Base-by-base conservation (phyloP, 1,284 basidiomycete genomes). In the Rhodotorula glutinis region DNA sequence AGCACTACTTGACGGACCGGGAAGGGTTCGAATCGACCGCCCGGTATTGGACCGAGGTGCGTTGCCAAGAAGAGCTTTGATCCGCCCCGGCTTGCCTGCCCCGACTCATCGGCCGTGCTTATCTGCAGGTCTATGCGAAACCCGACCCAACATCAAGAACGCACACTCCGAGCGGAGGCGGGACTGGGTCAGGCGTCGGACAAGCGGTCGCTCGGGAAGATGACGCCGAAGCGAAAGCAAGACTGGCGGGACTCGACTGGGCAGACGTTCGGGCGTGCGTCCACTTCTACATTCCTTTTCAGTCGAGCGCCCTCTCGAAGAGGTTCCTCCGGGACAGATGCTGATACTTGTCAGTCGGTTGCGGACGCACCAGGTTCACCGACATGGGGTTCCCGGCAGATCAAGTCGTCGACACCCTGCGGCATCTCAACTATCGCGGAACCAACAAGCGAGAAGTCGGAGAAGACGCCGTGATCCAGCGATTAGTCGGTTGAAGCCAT, bases 1-100 rank as follows among this genome's bases (percentile, higher is more conserved):
- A 96, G 77, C 94, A 97, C 79, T 98, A 92, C 77, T 87, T 91
- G 75, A 90, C 91, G 4, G 92, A 91, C 78, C 88, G 88, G 76
- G 80, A 81, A 25, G 88, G 88, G 72, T 98, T 98, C 76, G 91
- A 97, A 66, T 88, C 89, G 47, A 98, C 95, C 0, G 95, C 96
- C 30, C 84, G 85, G 56, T 94, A 94, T 79, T 98, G 95, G 95
- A 91, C 93, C 8, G 4, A 73, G 76, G 79, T 66, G 63, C 75
- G 60, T 62, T n/a, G 11, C 49, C 25, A n/a, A n/a, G n/a, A n/a
- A n/a, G n/a, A n/a, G n/a, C n/a, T n/a, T n/a, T n/a, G n/a, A n/a
- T n/a, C n/a, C 4, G 10, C n/a, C 44, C 44, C 19, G 19, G 21
- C n/a, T 21, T 23, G 17, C 44, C 44, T 2, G 19, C 44, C 21